phyloP scores from a whole-genome alignment of 768 basidiomycete species.

The Lactarius deliciosus region DNA sequence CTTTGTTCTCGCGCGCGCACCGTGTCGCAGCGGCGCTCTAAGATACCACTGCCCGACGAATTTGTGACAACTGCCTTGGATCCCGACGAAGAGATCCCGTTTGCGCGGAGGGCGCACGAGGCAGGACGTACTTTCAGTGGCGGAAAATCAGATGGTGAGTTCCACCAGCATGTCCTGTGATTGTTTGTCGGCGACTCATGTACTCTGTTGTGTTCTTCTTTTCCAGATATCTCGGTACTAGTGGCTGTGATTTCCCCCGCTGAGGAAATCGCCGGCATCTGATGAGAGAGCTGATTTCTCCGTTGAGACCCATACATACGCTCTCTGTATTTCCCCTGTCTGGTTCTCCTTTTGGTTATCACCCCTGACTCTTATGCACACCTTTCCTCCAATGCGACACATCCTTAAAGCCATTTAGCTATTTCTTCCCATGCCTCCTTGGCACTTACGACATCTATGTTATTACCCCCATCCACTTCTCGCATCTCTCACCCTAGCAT shows the following conservation, averaged over 20 bases:
- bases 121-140: slow-evolving; percentile 70
- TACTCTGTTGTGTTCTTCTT: not conserved
- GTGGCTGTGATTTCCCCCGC: slow-evolving; percentile 63
- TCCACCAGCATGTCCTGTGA: not conserved
- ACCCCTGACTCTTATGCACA: slow-evolving; percentile 1
- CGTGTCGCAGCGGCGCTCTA: slow-evolving; percentile 51
- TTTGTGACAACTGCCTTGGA: not conserved
- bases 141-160: slow-evolving; percentile 82
- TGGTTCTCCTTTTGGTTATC: not conserved
- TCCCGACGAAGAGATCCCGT: slow-evolving; percentile 63
- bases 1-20: slow-evolving; percentile 74
- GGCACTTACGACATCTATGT: slow-evolving; percentile 8
- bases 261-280: slow-evolving; percentile 13
- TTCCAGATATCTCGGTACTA: slow-evolving; percentile 63
- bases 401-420: not conserved
- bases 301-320: not conserved
- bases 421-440: not conserved
- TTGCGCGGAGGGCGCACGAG: slow-evolving; percentile 76
- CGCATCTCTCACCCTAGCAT: not conserved
- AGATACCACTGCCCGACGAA: not conserved
- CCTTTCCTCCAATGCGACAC: not conserved
- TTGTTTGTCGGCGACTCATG: too few species aligned
- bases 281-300: slow-evolving; percentile 4
- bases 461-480: not conserved
- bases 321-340: not conserved